Conservation (phyloP, 305 asterid genomes). For the Fraxinus latifolia region DNA sequence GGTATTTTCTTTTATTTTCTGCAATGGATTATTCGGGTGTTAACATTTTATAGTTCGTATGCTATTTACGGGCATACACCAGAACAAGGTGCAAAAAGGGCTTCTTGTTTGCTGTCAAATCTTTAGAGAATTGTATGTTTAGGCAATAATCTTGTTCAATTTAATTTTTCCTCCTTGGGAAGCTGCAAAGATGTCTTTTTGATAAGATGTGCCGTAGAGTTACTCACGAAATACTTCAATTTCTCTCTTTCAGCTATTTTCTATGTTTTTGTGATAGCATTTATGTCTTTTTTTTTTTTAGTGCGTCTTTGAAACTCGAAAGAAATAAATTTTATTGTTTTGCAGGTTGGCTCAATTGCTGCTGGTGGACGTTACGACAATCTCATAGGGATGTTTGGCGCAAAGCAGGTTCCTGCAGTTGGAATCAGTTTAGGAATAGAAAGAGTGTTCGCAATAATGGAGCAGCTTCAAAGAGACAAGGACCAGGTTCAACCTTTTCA, state of each 20-base stretch:
- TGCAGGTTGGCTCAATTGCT: slow-evolving; percentile 91
- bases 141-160: neutral
- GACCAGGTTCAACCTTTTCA: slow-evolving; percentile 50
- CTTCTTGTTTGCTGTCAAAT: neutral
- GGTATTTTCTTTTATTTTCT: slow-evolving; percentile 38
- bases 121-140: neutral
- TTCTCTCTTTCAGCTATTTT: neutral
- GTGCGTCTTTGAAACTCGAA: neutral
- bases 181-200: neutral
- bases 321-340: neutral
- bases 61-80: neutral
- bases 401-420: slow-evolving; percentile 84
- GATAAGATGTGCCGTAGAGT: neutral
- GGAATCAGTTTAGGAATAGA: slow-evolving; percentile 95
- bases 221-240: neutral
- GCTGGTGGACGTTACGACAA: slow-evolving; percentile 98
- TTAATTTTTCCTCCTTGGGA: neutral
- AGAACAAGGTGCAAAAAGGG: neutral
- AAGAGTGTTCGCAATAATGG: slow-evolving; percentile 84
- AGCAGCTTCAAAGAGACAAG: slow-evolving; percentile 62
- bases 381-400: slow-evolving; percentile 79
- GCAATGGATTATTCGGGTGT: neutral
- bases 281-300: neutral
- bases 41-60: neutral
- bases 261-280: neutral